Percentiles rank a stretch among this genome's conserved stretches.
Conservation (phyloP, 75 land plant species). For the Ceratopteris richardii region DNA sequence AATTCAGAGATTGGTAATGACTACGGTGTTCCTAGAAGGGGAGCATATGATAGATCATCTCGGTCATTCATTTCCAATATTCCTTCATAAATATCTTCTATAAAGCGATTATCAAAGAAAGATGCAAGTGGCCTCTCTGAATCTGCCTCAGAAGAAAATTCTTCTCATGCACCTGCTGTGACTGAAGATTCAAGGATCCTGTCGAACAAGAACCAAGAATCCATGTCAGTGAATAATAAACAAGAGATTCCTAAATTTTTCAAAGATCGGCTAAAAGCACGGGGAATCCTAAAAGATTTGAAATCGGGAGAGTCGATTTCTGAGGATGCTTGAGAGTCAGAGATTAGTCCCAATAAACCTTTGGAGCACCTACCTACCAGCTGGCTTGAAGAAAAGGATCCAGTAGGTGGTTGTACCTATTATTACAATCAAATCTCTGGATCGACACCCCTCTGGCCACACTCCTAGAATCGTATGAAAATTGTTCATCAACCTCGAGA, state of each 20-base stretch:
- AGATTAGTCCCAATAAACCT: too few relatives aligned
- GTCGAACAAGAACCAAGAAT: background rate
- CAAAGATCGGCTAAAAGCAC: conserved; percentile 72
- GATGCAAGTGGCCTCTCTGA: background rate
- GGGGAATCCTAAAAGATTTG: conserved; percentile 76
- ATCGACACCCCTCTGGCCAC: too few relatives aligned
- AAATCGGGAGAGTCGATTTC: background rate
- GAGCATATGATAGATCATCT: conserved; percentile 54
- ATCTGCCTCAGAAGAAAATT: conserved; percentile 10
- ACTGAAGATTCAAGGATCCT: background rate
- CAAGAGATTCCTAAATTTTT: conserved; percentile 79
- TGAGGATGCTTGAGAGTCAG: background rate
- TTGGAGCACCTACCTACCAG: conserved; percentile 38
- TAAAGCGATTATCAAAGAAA: background rate
- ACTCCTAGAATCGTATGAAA: too few relatives aligned
- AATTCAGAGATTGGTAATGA: conserved; percentile 96
- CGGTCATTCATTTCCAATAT: conserved; percentile 16
- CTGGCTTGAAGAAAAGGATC: conserved; percentile 82
- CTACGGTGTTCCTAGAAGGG: conserved; percentile 97
- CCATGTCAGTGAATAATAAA: conserved; percentile 3
- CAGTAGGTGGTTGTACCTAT: conserved; percentile 49
- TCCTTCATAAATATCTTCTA: conserved; percentile 11
- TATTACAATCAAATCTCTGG: conserved; percentile 77
- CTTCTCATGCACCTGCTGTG: background rate
- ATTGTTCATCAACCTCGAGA: too few relatives aligned